Percentiles rank a stretch among this genome's conserved stretches.
phyloP scores from a whole-genome alignment of 2,329 filamentous ascomycete species.

The Alternaria novae-zelandiae region DNA sequence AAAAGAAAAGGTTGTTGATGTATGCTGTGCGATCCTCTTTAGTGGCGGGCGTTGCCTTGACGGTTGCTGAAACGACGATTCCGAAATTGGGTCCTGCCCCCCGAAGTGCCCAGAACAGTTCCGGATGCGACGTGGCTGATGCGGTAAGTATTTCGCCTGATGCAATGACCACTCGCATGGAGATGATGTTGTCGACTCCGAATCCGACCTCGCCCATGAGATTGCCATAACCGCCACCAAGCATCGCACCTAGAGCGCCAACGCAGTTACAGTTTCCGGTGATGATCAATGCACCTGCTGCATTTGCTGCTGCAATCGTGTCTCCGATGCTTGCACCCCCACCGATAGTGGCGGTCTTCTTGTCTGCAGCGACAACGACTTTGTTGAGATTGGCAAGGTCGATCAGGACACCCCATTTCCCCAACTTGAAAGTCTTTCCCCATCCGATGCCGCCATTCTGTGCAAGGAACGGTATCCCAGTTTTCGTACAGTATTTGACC shows the following conservation, averaged over 20 bases:
- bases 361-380: conserved; percentile 31
- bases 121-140: conserved; percentile 26
- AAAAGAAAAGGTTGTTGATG: conserved; percentile 32
- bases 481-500: conserved; percentile 31
- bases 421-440: conserved; percentile 32
- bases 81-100: conserved; percentile 47
- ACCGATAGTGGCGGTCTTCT: conserved; percentile 33
- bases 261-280: conserved; percentile 45
- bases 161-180: conserved; percentile 33
- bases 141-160: conserved; percentile 40
- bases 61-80: conserved; percentile 45
- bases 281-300: conserved; percentile 34
- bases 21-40: conserved; percentile 32
- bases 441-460: conserved; percentile 41
- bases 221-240: conserved; percentile 64
- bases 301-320: conserved; percentile 48
- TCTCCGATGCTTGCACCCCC: conserved; percentile 48
- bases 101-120: conserved; percentile 49
- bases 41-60: conserved; percentile 45
- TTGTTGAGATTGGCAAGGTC: conserved; percentile 35
- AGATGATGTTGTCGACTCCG: conserved; percentile 57
- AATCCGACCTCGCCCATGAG: conserved; percentile 62
- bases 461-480: conserved; percentile 30
- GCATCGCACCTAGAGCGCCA: conserved; percentile 35
- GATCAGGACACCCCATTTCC: conserved; percentile 35